Evolutionary conservation across 2,329 filamentous ascomycete genomes (phyloP), one percentile per base, ranked within the genome.

Genomic region (Tolypocladium sp.): DNA sequence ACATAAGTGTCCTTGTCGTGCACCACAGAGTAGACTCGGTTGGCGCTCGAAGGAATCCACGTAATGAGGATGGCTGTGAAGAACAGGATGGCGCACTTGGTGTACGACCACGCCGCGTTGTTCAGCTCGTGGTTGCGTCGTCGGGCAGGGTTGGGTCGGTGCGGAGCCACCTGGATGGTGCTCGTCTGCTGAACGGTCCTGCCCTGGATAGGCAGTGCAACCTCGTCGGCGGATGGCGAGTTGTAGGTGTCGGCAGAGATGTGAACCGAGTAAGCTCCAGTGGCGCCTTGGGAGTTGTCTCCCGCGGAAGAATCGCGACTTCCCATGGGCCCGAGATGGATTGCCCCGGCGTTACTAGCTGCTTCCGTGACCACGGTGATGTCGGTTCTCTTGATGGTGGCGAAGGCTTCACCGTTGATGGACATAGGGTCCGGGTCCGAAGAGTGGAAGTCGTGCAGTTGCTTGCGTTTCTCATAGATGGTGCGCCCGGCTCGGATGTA

Each of bases 1-100:
- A 86, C 79, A 9, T 77, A 80, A 0, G 80, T 73, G 4, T 78
- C 60, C 33, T 80, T 73, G 0, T 79, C 75, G 66, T 88, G 77
- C 10, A 85, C 77, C 20, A 92, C 77, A 4, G 84, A 84, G 72
- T 89, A 92, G 20, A 92, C 82, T 12, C 91, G 82, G 70, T 95
- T 94, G 61, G 88, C 81, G 27, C 86, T 90, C 1, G 89, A 92
- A 1, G 84, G 91, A 59, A 92, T 84, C 88, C 88, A 91, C 7
- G 88, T 90, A 33, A 90, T 81, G 56, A 90, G 77, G 60, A 91
- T 79, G 0, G 87, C 87, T 1, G 84, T 79, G 72, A 90, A 90
- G 77, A 90, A 90, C 10, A 90, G 78, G 35, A 89, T 76, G 0
- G 88, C 82, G 54, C 87, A 88, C 65, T 88, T 88, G 59, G 86